phyloP scores from a whole-genome alignment of 129 eudicot genomes.

The Deinandra increscens region DNA sequence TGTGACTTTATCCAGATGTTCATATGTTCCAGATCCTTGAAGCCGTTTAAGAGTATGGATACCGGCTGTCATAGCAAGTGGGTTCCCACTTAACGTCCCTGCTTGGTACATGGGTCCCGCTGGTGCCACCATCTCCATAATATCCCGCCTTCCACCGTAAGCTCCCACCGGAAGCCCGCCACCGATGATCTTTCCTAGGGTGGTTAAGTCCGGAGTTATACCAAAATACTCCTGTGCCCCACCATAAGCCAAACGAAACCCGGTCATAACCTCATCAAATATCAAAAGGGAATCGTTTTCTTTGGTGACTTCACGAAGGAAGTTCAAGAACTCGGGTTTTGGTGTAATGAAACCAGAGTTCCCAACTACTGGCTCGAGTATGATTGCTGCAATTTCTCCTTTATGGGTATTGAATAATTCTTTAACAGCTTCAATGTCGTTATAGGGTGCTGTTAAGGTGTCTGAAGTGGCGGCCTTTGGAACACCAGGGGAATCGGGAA shows the following conservation, averaged over 20 bases:
- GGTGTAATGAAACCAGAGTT: conserved; percentile 94
- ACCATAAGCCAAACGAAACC: conserved; percentile 80
- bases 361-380: conserved; percentile 94
- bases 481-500: conserved; percentile 97
- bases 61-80: conserved; percentile 96
- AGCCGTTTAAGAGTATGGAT: conserved; percentile 85
- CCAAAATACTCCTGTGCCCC: conserved; percentile 89
- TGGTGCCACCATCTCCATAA: conserved; percentile 99
- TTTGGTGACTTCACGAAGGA: conserved; percentile 57
- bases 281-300: conserved; percentile 60
- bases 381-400: conserved; percentile 84
- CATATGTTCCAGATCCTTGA: conserved; percentile 58
- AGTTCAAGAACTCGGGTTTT: conserved; percentile 60
- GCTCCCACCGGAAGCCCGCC: conserved; percentile 96
- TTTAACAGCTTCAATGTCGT: conserved; percentile 56
- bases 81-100: conserved; percentile 91
- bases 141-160: conserved; percentile 86
- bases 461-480: conserved; percentile 65
- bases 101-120: conserved; percentile 99
- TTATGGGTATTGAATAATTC: conserved; percentile 55
- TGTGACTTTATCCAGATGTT: conserved; percentile 59
- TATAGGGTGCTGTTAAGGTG: conserved; percentile 81
- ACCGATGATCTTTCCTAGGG: conserved; percentile 75
- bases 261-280: conserved; percentile 92
- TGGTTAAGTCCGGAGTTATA: conserved; percentile 75